These are phyloP conservation scores for Parastagonospora nodorum DNA, from an alignment of 2,329 filamentous ascomycete species.

Conservation along the genomic window DNA sequence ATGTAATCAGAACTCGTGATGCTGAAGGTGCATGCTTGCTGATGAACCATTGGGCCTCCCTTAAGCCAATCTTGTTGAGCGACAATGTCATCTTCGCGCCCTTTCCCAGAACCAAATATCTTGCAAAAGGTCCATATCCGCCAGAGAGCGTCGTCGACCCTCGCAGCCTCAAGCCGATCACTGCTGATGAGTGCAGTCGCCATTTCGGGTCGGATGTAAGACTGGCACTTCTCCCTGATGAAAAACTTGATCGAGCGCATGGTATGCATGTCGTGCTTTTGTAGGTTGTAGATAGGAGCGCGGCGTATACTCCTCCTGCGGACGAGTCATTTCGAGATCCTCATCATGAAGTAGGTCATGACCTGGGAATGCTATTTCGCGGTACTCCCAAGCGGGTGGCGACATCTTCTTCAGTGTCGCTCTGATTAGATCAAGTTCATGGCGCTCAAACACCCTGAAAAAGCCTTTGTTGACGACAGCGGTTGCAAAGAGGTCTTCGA, in stretches of 20 bases:
- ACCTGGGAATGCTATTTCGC: conserved; percentile 62
- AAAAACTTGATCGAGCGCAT: conserved; percentile 61
- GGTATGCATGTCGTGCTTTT: conserved; percentile 59
- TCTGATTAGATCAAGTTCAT: conserved; percentile 61
- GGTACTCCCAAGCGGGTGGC: conserved; percentile 64
- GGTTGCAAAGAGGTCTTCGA: conserved; percentile 61
- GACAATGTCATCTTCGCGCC: conserved; percentile 62
- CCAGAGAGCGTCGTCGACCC: conserved; percentile 67
- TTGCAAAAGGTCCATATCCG: conserved; percentile 70
- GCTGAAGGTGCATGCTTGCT: conserved; percentile 52
- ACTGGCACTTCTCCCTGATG: conserved; percentile 60
- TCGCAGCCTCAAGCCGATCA: conserved; percentile 52
- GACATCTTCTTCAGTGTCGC: conserved; percentile 58
- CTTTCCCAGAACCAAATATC: conserved; percentile 64
- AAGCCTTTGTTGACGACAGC: conserved; percentile 62
- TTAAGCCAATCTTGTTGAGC: conserved; percentile 68
- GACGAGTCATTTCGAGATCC: conserved; percentile 51
- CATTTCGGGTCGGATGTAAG: conserved; percentile 62
- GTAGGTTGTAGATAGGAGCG: conserved; percentile 57
- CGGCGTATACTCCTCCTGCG: conserved; percentile 59
- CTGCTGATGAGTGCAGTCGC: conserved; percentile 57
- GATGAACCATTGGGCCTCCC: conserved; percentile 59
- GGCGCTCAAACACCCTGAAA: conserved; percentile 61
- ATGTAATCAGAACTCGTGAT: conserved; percentile 58
- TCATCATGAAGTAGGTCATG: conserved; percentile 49